phyloP scores from a whole-genome alignment of 2,329 filamentous ascomycete species.

The Paracoccidioides lutzii region DNA sequence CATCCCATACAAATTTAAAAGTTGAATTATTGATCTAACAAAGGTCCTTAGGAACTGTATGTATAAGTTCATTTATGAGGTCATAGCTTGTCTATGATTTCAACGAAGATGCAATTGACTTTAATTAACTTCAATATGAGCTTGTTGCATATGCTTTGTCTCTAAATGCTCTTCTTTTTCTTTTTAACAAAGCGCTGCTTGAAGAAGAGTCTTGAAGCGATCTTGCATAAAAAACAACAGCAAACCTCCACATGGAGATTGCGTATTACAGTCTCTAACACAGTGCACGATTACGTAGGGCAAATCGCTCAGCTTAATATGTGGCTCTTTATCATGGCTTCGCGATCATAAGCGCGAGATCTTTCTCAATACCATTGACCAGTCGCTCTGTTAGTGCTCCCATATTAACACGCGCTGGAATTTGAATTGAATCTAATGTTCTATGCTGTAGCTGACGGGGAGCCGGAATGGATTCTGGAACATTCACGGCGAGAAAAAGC shows the following conservation, averaged over 20 bases:
- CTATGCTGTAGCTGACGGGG: slow-evolving; percentile 41
- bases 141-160: neutral
- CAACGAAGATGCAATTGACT: neutral
- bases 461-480: slow-evolving; percentile 75
- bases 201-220: neutral
- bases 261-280: neutral
- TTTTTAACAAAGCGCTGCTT: too few species aligned
- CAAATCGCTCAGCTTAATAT: slow-evolving; percentile 86
- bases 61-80: neutral
- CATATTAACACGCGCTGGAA: neutral
- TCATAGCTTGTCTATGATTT: neutral
- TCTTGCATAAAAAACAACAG: neutral
- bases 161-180: neutral
- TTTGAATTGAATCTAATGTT: neutral
- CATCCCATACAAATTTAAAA: neutral
- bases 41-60: slow-evolving; percentile 3
- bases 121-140: neutral
- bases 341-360: slow-evolving; percentile 58
- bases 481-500: slow-evolving; percentile 58
- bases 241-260: neutral
- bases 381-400: slow-evolving; percentile 8
- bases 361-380: slow-evolving; percentile 42
- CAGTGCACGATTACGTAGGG: slow-evolving; percentile 38
- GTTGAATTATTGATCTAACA: neutral
- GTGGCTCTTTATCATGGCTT: slow-evolving; percentile 81